Evolutionary conservation across 176 grass and related monocot species (phyloP).

Genomic region (Chrysopogon serrulatus): DNA sequence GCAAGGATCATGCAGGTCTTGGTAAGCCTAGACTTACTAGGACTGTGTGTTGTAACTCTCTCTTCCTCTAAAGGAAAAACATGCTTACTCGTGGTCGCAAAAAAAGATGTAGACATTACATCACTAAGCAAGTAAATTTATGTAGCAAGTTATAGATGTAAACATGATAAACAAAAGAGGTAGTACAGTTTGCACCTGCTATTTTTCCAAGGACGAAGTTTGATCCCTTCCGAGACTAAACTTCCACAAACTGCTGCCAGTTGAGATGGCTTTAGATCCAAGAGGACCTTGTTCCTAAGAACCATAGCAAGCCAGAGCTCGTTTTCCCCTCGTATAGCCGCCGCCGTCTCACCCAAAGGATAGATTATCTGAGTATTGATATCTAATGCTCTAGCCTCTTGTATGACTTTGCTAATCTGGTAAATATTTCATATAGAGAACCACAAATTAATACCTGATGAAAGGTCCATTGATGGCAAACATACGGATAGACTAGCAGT

Average conservation of each 20-base stretch:
- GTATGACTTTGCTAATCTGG: conserved; percentile 96
- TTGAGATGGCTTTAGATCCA: conserved; percentile 89
- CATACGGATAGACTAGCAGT: conserved; percentile 1
- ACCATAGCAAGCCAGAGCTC: conserved; percentile 96
- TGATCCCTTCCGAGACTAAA: conserved; percentile 98
- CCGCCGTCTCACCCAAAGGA: conserved; percentile 94
- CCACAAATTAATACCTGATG: conserved; percentile 7
- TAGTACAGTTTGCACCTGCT: conserved; percentile 49
- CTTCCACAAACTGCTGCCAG: conserved; percentile 95
- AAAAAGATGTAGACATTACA: not conserved
- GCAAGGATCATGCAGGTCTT: not conserved
- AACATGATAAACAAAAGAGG: not conserved
- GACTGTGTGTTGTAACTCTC: not conserved
- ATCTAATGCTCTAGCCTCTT: conserved; percentile 92
- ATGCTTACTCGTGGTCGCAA: not conserved
- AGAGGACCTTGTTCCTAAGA: conserved; percentile 83
- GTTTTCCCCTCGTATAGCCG: conserved; percentile 91
- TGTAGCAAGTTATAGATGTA: not conserved
- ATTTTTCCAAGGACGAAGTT: conserved; percentile 89
- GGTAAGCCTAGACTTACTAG: not conserved
- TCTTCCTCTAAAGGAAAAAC: not conserved
- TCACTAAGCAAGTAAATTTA: not conserved
- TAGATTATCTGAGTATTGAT: conserved; percentile 84
- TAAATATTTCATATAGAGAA: conserved; percentile 22
- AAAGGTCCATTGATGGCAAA: not conserved